Evolutionary conservation across 169 alveolate genomes (phyloP), one percentile per base, ranked within the genome.

Genomic region (Plasmodium gaboni): DNA sequence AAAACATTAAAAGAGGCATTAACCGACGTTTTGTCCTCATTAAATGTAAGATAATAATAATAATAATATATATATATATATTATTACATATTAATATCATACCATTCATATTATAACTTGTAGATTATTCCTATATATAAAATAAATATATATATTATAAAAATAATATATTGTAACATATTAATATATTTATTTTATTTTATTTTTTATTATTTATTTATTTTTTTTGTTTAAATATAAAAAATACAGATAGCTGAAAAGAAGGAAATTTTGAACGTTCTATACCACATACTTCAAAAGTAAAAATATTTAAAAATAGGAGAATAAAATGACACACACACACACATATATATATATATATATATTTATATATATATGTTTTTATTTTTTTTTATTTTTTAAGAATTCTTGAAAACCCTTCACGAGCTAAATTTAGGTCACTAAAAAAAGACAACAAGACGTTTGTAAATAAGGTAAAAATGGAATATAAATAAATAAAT

Each of bases 251-350:
- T 28, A 50, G 89, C 63, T 10, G 78, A 76, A 63, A 76, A 63
- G 73, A 76, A 70, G 89, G 89, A 76, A 76, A 76, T 76, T 59
- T 67, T 76, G n/a, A 76, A 76, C 69, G 89, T 76, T 9, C 65
- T 76, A 26, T 64, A 64, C 12, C 89, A 76, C 53, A 76, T 76
- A 50, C 68, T 76, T 76, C 76, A 65, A 65, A 76, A 76, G 89
- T 76, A 76, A 76, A 76, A 76, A 59, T 28, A 28, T 24, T 15
- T 48, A 19, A 69, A 28, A 9, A 50, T 9, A 65, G 24, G 42
- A 48, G 24, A 53, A 0, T 28, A 32, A 74, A 9, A 51, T 38
- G 26, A 74, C 19, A 53, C 9, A 60, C 13, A 28, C 26, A 13
- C 38, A 44, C 24, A 73, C 15, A 44, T 57, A 46, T 0, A 8